A percentile compares a stretch with the other conserved stretches of the same genome.
Evolutionary conservation across 2,329 filamentous ascomycete species (phyloP).

Genomic region (Curvularia sp.): DNA sequence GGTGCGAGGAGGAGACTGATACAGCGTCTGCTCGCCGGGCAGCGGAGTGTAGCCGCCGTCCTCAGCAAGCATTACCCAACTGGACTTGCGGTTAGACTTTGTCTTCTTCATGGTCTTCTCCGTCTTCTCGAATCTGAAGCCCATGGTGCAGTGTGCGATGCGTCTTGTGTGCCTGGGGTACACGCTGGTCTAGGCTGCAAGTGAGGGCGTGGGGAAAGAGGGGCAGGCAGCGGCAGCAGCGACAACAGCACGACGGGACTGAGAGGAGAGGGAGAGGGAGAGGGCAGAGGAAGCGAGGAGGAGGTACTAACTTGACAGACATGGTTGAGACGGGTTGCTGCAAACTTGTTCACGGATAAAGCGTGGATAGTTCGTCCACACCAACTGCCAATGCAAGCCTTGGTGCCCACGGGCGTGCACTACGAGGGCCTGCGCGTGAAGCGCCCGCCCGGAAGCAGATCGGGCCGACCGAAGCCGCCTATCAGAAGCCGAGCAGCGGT

Average conservation of each 20-base stretch:
- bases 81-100: conserved; percentile 53
- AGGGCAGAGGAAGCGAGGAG: conserved; percentile 10
- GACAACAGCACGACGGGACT: conserved; percentile 10
- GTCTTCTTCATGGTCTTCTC: conserved; percentile 33
- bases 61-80: conserved; percentile 92
- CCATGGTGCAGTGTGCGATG: conserved; percentile 11
- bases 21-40: conserved; percentile 81
- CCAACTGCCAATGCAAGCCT: conserved; percentile 31
- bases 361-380: conserved; percentile 30
- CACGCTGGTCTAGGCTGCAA: conserved; percentile 10
- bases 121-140: conserved; percentile 13
- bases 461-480: conserved; percentile 31
- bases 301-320: conserved; percentile 51
- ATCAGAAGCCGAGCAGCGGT: conserved; percentile 29
- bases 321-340: conserved; percentile 33
- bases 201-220: conserved; percentile 19
- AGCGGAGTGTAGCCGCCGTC: conserved; percentile 78
- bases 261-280: not conserved
- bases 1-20: conserved; percentile 80
- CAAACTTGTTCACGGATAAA: conserved; percentile 31
- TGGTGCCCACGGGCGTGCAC: conserved; percentile 16
- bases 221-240: conserved; percentile 5
- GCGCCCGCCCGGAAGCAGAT: conserved; percentile 25
- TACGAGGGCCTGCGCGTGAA: conserved; percentile 25
- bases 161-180: conserved; percentile 1